phyloP scores from a whole-genome alignment of 1,139 yeast species.

The Scheffersomyces titani region DNA sequence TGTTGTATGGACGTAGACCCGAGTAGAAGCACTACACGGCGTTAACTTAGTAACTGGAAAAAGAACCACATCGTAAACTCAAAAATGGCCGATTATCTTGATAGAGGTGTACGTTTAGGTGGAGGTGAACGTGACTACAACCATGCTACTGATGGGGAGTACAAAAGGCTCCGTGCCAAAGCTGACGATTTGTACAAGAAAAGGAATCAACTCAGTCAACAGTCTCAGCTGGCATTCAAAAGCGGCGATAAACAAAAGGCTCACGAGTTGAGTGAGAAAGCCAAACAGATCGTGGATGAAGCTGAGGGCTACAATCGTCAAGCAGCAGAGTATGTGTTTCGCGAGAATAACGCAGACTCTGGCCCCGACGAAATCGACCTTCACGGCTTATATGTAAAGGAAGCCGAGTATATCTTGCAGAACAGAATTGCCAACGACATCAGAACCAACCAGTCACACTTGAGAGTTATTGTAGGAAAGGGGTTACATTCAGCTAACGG shows the following conservation, averaged over 20 bases:
- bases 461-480: conserved; percentile 87
- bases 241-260: conserved; percentile 75
- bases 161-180: conserved; percentile 60
- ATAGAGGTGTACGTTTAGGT: conserved; percentile 41
- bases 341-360: conserved; percentile 85
- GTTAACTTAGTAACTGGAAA: neutral
- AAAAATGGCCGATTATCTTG: conserved; percentile 21
- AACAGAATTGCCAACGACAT: conserved; percentile 70
- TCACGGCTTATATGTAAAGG: conserved; percentile 89
- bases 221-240: conserved; percentile 78
- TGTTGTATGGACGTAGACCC: neutral
- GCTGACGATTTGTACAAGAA: conserved; percentile 70
- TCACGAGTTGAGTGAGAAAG: conserved; percentile 67
- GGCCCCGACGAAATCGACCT: conserved; percentile 84
- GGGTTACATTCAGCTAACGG: conserved; percentile 84
- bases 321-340: conserved; percentile 91
- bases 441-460: conserved; percentile 55
- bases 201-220: conserved; percentile 55
- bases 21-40: neutral
- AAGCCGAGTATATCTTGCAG: conserved; percentile 77
- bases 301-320: conserved; percentile 72
- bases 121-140: conserved; percentile 58
- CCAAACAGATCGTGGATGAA: conserved; percentile 56
- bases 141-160: conserved; percentile 69
- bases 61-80: neutral